These are phyloP conservation scores for Eragrostis nindensis DNA, from an alignment of 176 grass and related monocot species.

Conservation along the genomic window DNA sequence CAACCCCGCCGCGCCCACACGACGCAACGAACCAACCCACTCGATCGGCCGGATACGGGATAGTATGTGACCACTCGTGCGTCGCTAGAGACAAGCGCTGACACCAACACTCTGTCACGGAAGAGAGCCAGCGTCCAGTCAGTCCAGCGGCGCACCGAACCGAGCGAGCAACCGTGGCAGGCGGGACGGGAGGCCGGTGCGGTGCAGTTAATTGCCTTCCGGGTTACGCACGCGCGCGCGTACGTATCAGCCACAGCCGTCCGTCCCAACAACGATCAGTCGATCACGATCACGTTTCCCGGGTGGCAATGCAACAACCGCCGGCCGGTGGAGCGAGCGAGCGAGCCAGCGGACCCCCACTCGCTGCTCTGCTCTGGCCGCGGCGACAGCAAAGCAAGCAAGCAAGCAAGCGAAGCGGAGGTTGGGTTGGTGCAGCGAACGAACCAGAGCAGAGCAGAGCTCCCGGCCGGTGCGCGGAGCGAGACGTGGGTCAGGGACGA, in stretches of 20 bases:
- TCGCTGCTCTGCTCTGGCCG: not conserved
- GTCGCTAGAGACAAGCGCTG: conserved; percentile 14
- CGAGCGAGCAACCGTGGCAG: not conserved
- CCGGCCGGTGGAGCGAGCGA: not conserved
- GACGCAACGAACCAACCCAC: not conserved
- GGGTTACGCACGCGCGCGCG: conserved; percentile 20
- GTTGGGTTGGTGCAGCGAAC: too few species aligned
- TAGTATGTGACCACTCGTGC: not conserved
- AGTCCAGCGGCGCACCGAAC: conserved; percentile 6
- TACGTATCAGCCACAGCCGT: not conserved
- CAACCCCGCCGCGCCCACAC: not conserved
- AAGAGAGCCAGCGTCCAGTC: not conserved
- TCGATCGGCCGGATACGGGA: not conserved
- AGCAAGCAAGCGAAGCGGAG: not conserved
- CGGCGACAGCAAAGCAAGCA: too few species aligned
- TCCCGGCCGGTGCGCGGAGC: not conserved
- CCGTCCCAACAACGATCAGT: not conserved
- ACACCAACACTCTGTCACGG: conserved; percentile 44
- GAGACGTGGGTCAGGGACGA: not conserved
- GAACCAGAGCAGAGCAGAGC: not conserved
- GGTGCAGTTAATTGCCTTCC: conserved; percentile 7
- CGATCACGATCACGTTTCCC: not conserved
- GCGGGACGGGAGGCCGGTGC: not conserved
- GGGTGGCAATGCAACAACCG: conserved; percentile 26
- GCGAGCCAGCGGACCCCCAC: not conserved